phyloP scores from a whole-genome alignment of 1,284 basidiomycete genomes.

The Prillingera fragicola region DNA sequence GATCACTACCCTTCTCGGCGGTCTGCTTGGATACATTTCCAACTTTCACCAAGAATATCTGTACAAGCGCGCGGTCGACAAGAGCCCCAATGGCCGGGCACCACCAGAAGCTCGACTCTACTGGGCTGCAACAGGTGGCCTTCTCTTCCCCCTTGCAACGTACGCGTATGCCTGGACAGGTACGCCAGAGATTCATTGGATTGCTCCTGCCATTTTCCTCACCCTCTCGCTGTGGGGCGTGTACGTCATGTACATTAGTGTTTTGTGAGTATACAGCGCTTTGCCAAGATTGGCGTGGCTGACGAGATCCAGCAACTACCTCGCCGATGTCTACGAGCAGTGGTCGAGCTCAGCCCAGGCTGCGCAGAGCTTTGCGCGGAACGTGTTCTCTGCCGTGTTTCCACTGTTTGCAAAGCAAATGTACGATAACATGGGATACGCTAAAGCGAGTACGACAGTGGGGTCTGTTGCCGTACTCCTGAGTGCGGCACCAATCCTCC shows the following conservation, averaged over 20 bases:
- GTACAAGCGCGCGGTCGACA: conserved; percentile 24
- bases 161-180: conserved; percentile 45
- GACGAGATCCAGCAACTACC: conserved; percentile 29
- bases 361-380: conserved; percentile 42
- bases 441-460: conserved; percentile 40
- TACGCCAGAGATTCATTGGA: conserved; percentile 28
- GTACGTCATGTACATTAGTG: conserved; percentile 36
- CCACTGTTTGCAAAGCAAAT: conserved; percentile 41
- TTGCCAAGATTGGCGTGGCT: not conserved
- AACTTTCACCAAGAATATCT: conserved; percentile 51
- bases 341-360: conserved; percentile 48
- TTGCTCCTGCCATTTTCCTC: conserved; percentile 33
- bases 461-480: conserved; percentile 39
- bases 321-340: conserved; percentile 43
- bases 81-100: conserved; percentile 39
- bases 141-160: conserved; percentile 37
- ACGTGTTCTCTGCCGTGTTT: conserved; percentile 36
- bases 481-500: conserved; percentile 34
- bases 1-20: conserved; percentile 53
- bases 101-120: conserved; percentile 51
- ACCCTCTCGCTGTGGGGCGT: conserved; percentile 29
- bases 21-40: conserved; percentile 64
- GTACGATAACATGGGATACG: conserved; percentile 41
- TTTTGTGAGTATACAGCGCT: conserved; percentile 32
- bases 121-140: conserved; percentile 39